A percentile compares a stretch with the other conserved stretches of the same genome.
Conservation (phyloP, 78 protist species). For the Dictyostelium intermedium region DNA sequence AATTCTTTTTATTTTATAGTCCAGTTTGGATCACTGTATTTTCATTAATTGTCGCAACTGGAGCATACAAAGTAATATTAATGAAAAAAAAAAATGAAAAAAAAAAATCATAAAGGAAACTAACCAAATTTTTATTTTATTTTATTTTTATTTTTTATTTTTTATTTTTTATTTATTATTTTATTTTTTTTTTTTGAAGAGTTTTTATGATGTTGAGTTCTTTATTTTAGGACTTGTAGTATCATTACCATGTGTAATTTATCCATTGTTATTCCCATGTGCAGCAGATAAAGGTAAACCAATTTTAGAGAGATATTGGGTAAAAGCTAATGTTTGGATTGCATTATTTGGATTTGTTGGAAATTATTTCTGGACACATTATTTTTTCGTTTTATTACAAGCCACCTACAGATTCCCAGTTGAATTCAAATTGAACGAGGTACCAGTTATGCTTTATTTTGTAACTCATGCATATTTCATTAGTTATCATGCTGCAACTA, state of each 20-base stretch:
- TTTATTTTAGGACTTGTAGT: constrained; percentile 65
- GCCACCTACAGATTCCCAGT: constrained; percentile 85
- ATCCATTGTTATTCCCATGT: constrained; percentile 69
- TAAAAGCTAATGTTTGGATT: constrained; percentile 81
- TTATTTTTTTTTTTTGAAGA: constrained; percentile 10
- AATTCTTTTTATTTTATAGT: constrained; percentile 64
- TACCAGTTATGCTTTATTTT: constrained; percentile 68
- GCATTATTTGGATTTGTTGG: constrained; percentile 80
- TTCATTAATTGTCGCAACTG: constrained; percentile 50
- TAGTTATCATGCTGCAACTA: constrained; percentile 77
- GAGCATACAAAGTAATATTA: constrained; percentile 53
- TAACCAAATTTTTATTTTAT: no score
- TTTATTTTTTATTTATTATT: not conserved
- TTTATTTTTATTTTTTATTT: not conserved
- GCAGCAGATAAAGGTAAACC: constrained; percentile 72
- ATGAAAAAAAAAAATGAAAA: not conserved
- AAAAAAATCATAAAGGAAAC: no score
- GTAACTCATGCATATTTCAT: constrained; percentile 84
- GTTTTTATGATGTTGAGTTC: constrained; percentile 58
- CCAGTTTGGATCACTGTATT: constrained; percentile 70
- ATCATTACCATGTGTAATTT: constrained; percentile 72
- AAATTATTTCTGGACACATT: constrained; percentile 88
- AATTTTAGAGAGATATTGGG: constrained; percentile 65
- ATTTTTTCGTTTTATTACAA: constrained; percentile 71
- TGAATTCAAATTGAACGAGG: constrained; percentile 26